These are phyloP conservation scores for Mycena capillaripes DNA, from an alignment of 768 basidiomycete genomes.

Conservation along the genomic window DNA sequence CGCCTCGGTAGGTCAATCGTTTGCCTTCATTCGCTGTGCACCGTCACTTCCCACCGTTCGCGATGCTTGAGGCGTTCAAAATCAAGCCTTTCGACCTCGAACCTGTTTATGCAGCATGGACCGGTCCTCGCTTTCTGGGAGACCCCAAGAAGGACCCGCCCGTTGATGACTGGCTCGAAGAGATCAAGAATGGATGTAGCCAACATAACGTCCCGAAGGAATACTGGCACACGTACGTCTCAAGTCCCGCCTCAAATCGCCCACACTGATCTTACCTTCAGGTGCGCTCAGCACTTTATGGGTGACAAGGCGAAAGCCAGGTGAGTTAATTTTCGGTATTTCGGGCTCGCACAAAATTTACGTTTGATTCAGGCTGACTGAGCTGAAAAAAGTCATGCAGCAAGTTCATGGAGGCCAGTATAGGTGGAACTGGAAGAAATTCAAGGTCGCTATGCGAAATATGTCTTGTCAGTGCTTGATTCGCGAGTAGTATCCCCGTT, in stretches of 20 bases:
- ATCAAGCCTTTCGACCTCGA: slow-evolving; percentile 83
- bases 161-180: slow-evolving; percentile 80
- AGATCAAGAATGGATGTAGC: slow-evolving; percentile 79
- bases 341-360: background rate
- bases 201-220: slow-evolving; percentile 82
- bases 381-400: slow-evolving; percentile 80
- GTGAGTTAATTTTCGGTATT: slow-evolving; percentile 39
- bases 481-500: background rate
- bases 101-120: slow-evolving; percentile 76
- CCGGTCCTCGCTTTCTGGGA: slow-evolving; percentile 75
- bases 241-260: background rate
- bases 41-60: slow-evolving; percentile 10
- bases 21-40: background rate
- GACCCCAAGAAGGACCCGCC: slow-evolving; percentile 77
- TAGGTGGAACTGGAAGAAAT: slow-evolving; percentile 88
- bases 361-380: slow-evolving; percentile 61
- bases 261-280: background rate
- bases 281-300: slow-evolving; percentile 84
- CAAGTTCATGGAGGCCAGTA: slow-evolving; percentile 85
- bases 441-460: slow-evolving; percentile 81
- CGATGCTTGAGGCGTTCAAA: slow-evolving; percentile 83
- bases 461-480: slow-evolving; percentile 81
- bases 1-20: background rate
- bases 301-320: slow-evolving; percentile 76
- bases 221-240: slow-evolving; percentile 73